Conservation (phyloP, 129 eudicot species). For the Daucus carota region DH1_v3.0 NC_030385.2:26320001-26320500, state of each 20-base stretch:
- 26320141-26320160: not conserved
- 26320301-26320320: not conserved
- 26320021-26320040: not conserved
- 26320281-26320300: not conserved
- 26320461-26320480: conserved; percentile 14
- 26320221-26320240: no score
- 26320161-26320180: not conserved
- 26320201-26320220: not conserved
- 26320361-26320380: not conserved
- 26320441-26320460: not conserved
- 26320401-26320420: not conserved
- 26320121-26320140: not conserved
- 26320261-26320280: no score
- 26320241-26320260: not conserved
- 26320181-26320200: not conserved
- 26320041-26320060: not conserved
- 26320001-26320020: not conserved
- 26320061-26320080: not conserved
- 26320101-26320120: not conserved
- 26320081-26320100: not conserved
- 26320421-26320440: not conserved
- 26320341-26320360: not conserved
- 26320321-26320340: not conserved
- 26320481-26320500: conserved; percentile 47
- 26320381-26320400: not conserved